phyloP scores from a whole-genome alignment of 495 filamentous ascomycete species.

The Cudoniella acicularis region DNA sequence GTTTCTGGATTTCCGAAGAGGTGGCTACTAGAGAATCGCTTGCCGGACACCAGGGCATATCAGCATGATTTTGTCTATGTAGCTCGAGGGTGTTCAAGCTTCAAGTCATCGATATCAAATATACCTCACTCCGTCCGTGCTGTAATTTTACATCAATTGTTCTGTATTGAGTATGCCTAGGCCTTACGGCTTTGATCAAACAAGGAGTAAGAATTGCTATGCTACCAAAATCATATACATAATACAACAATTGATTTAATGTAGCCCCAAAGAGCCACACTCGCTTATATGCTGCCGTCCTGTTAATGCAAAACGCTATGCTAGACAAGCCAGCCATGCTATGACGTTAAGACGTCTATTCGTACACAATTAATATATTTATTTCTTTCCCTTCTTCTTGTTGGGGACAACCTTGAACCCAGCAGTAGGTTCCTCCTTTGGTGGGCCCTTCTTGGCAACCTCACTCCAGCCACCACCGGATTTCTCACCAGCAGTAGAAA shows the following conservation, averaged over 20 bases:
- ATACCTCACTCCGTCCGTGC: neutral
- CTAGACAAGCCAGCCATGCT: conserved; percentile 14
- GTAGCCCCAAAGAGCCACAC: neutral
- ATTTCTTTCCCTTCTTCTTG: conserved; percentile 91
- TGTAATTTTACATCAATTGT: neutral
- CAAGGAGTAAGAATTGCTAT: neutral
- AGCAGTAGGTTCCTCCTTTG: conserved; percentile 46
- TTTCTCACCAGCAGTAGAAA: conserved; percentile 41
- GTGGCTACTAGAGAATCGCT: too few species aligned
- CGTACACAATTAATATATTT: conserved; percentile 28
- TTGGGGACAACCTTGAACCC: conserved; percentile 85
- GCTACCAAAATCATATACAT: neutral
- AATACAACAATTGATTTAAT: neutral
- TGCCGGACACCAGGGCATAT: too few species aligned
- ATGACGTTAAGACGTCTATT: conserved; percentile 14
- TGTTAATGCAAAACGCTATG: conserved; percentile 21
- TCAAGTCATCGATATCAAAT: too few species aligned
- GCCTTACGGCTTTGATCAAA: neutral
- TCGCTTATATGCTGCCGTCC: neutral
- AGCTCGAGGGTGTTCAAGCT: too few species aligned
- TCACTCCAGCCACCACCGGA: conserved; percentile 83
- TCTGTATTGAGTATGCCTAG: neutral
- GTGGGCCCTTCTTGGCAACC: conserved; percentile 83
- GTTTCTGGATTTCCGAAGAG: too few species aligned
- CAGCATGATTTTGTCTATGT: too few species aligned